Base-by-base conservation (phyloP, 2,329 filamentous ascomycete genomes). In the Colletotrichum nymphaeae region DNA sequence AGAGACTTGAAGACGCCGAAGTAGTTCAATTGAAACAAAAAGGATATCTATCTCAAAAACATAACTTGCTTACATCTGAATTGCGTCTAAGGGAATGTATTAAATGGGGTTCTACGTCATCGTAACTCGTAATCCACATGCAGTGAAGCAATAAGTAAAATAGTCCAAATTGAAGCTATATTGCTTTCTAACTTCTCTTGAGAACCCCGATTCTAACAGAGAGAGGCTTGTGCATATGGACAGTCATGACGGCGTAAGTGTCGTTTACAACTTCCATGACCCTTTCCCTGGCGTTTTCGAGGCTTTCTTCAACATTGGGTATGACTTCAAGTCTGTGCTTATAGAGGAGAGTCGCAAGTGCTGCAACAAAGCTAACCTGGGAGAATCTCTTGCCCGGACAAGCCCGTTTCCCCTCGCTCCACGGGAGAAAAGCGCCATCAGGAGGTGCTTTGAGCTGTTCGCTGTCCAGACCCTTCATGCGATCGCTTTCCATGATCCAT, bases 321-420 rank as follows among this genome's bases (percentile, higher is more conserved):
- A 59, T 37, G n/a, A 16, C 57, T 32, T 59, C 57, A 9, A 59
- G 26, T 37, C 30, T 59, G 11, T 59, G 57, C 16, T 22, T 32
- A 4, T 12, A 30, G 19, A 59, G n/a, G 12, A 59, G 28, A 30
- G 57, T 37, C 28, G 57, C 28, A 22, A 59, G 57, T n/a, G 57
- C 57, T 30, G 57, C 57, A 14, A 59, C 57, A n/a, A 59, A 59
- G 6, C 57, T 30, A 11, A 59, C 57, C 57, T 59, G 57, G 22
- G 57, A 59, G 57, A 59, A 59, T 12, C 57, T 28, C n/a, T 59
- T 59, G 16, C 57, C 57, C 2, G 57, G 57, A n/a, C 57, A 59
- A 14, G 30, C 28, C 2, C 30, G 57, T 30, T 59, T 59, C 16
- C 57, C 57, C 28, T 59, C 57, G 57, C 57, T 59, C 30, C 57